These are phyloP conservation scores for Leishmania turanica DNA, from an alignment of 208 protist genomes.

Conservation along the genomic window DNA sequence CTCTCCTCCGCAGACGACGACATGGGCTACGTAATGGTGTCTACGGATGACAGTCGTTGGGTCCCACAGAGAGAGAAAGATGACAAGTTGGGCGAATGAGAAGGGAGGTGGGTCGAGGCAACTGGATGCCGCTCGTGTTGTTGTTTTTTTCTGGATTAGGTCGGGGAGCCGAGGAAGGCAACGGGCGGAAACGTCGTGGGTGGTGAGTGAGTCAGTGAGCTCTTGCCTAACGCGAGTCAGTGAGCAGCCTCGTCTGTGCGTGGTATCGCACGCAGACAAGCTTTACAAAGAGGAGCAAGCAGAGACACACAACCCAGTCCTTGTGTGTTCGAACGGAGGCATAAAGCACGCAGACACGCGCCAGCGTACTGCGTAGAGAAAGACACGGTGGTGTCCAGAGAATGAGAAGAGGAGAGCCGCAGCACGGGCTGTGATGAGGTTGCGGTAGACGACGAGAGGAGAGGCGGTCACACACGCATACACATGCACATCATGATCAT, in stretches of 20 bases:
- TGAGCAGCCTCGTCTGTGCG: background rate
- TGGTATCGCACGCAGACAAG: background rate
- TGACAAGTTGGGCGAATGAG: background rate
- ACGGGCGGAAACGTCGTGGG: background rate
- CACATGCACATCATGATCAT: background rate
- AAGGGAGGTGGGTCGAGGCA: background rate
- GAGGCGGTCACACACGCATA: background rate
- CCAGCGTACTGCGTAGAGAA: background rate
- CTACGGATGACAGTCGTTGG: background rate
- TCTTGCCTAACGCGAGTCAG: background rate
- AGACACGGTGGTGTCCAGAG: background rate
- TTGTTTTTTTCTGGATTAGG: background rate
- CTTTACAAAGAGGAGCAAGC: background rate
- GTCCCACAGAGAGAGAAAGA: background rate
- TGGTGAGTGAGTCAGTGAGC: background rate
- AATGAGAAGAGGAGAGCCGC: background rate
- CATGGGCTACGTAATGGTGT: background rate
- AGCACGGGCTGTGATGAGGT: background rate
- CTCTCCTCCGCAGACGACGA: slow-evolving; percentile 8
- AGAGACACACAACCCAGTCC: background rate
- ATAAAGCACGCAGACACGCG: background rate
- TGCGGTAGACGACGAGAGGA: background rate
- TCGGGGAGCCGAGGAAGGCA: background rate
- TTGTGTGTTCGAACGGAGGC: background rate
- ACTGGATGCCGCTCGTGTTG: background rate